Conservation (phyloP, 768 basidiomycete genomes). For the Gautieria morchelliformis region DNA sequence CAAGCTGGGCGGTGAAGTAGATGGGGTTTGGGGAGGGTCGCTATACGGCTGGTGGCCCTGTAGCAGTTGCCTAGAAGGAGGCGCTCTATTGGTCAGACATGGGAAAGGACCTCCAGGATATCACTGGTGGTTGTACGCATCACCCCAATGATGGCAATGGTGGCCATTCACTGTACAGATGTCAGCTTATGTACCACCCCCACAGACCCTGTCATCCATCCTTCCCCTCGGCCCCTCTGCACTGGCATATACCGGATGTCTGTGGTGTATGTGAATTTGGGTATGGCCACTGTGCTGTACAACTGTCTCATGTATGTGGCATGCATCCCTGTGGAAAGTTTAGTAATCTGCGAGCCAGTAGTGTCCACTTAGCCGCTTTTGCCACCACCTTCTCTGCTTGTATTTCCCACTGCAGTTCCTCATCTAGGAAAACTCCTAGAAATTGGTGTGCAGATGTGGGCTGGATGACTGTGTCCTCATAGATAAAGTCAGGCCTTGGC, state of each 20-base stretch:
- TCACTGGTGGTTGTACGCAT: conserved; percentile 13
- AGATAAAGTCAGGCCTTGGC: too few relatives aligned
- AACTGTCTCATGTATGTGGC: conserved; percentile 9
- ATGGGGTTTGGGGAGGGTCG: conserved; percentile 10
- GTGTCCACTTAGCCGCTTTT: conserved; percentile 2
- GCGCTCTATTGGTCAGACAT: conserved; percentile 6
- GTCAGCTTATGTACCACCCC: neutral
- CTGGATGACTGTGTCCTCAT: too few relatives aligned
- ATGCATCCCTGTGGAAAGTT: neutral
- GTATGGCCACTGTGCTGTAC: conserved; percentile 13
- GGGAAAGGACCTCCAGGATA: conserved; percentile 14
- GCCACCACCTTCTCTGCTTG: conserved; percentile 11
- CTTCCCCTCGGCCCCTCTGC: neutral
- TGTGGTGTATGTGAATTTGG: conserved; percentile 15
- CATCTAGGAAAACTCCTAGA: too few relatives aligned
- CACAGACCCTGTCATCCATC: neutral
- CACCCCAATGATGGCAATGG: conserved; percentile 1
- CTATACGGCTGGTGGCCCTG: neutral
- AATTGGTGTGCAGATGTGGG: too few relatives aligned
- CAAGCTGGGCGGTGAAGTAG: conserved; percentile 8
- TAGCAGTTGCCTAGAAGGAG: neutral
- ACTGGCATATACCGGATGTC: neutral
- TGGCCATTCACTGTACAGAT: conserved; percentile 8
- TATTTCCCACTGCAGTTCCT: too few relatives aligned
- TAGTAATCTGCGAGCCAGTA: neutral